These are phyloP conservation scores for Huiozyma naganishii DNA, from an alignment of 805 yeast species.

Conservation along the genomic window DNA sequence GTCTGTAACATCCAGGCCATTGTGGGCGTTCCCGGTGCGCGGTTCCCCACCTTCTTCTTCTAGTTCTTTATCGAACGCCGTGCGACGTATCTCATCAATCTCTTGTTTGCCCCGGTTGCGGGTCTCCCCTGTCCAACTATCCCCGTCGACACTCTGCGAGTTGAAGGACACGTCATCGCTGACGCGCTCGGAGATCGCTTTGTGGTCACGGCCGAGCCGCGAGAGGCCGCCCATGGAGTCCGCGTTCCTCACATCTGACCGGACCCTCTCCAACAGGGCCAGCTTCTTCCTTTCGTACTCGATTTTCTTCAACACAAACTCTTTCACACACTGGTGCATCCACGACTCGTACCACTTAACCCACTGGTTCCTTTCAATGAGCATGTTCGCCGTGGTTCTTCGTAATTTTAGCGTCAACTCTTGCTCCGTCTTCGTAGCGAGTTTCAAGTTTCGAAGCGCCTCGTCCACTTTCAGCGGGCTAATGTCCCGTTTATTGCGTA, in stretches of 20 bases:
- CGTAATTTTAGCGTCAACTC: constrained; percentile 67
- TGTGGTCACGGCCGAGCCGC: constrained; percentile 45
- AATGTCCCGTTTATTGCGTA: constrained; percentile 61
- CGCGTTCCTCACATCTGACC: constrained; percentile 62
- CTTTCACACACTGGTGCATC: constrained; percentile 43
- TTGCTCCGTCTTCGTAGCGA: constrained; percentile 66
- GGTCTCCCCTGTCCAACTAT: constrained; percentile 49
- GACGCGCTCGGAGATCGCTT: neutral
- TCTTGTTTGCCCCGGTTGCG: constrained; percentile 18
- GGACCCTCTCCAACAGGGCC: constrained; percentile 57
- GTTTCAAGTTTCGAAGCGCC: constrained; percentile 69
- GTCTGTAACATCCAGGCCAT: no score
- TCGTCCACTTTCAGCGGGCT: constrained; percentile 88
- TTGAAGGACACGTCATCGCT: constrained; percentile 4
- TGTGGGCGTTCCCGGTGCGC: neutral
- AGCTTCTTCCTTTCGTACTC: constrained; percentile 80
- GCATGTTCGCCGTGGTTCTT: constrained; percentile 77
- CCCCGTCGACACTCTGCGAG: constrained; percentile 42
- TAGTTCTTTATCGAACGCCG: constrained; percentile 18
- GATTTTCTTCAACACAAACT: constrained; percentile 56
- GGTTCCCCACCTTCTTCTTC: neutral
- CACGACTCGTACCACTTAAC: constrained; percentile 46
- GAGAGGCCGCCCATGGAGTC: constrained; percentile 75
- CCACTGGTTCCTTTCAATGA: constrained; percentile 49
- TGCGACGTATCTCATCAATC: constrained; percentile 13